Percentiles rank a stretch among this genome's conserved stretches.
Evolutionary conservation across 805 yeast species (phyloP).

Genomic region (Monosporozyma servazzii): DNA sequence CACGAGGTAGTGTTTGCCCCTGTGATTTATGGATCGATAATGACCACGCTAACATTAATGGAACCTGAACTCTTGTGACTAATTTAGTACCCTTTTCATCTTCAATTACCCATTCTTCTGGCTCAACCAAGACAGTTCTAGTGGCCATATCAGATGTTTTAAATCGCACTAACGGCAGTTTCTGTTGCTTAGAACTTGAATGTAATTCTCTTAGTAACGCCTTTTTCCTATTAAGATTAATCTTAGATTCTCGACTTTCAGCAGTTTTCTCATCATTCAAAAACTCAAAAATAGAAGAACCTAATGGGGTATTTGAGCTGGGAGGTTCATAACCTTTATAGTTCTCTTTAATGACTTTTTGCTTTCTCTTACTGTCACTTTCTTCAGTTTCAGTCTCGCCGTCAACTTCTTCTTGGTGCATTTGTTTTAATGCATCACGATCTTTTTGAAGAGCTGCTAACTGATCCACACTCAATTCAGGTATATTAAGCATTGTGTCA

Average conservation of each 20-base stretch:
- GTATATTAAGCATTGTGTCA: slow-evolving; percentile 14
- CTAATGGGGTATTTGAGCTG: slow-evolving; percentile 20
- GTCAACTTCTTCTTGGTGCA: slow-evolving; percentile 9
- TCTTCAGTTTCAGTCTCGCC: slow-evolving; percentile 8
- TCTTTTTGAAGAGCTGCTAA: not conserved
- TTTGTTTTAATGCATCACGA: slow-evolving; percentile 11
- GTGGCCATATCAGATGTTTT: slow-evolving; percentile 59
- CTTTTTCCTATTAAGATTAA: slow-evolving; percentile 40
- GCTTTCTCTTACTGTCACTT: slow-evolving; percentile 15
- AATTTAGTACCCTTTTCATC: slow-evolving; percentile 61
- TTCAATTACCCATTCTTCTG: slow-evolving; percentile 74
- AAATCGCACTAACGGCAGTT: slow-evolving; percentile 74
- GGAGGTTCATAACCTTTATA: slow-evolving; percentile 12
- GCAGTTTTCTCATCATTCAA: slow-evolving; percentile 24
- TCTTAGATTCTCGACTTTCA: slow-evolving; percentile 19
- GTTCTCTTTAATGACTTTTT: slow-evolving; percentile 19
- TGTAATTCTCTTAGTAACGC: slow-evolving; percentile 36
- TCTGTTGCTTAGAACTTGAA: slow-evolving; percentile 35
- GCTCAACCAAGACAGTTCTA: slow-evolving; percentile 68
- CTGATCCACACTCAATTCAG: not conserved
- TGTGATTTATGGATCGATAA: slow-evolving; percentile 92
- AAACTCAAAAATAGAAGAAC: slow-evolving; percentile 44
- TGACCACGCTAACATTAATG: slow-evolving; percentile 93
- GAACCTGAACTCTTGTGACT: slow-evolving; percentile 72
- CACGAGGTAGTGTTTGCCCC: slow-evolving; percentile 77